phyloP scores from a whole-genome alignment of 495 filamentous ascomycete genomes.

The Daldinia decipiens region DNA sequence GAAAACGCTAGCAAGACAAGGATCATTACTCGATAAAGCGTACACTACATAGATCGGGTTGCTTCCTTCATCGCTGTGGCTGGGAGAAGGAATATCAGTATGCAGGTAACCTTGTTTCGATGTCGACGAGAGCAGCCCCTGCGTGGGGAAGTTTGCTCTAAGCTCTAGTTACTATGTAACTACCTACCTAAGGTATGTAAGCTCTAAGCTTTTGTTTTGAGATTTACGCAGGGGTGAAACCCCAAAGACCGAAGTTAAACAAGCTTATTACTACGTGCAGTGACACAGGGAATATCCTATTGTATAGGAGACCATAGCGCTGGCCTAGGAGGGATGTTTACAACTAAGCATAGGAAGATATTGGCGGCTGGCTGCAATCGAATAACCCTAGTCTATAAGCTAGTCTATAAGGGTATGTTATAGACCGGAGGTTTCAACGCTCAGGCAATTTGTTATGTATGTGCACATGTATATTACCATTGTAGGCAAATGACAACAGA shows the following conservation, averaged over 20 bases:
- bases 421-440: constrained; percentile 22
- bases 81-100: constrained; percentile 30
- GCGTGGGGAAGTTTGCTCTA: constrained; percentile 32
- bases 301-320: constrained; percentile 5
- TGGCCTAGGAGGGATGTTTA: constrained; percentile 7
- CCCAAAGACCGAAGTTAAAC: constrained; percentile 21
- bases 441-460: constrained; percentile 17
- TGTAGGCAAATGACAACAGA: neutral
- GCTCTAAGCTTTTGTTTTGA: constrained; percentile 29
- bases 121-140: constrained; percentile 27
- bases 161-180: no score
- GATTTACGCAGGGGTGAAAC: constrained; percentile 39
- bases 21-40: constrained; percentile 1
- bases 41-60: constrained; percentile 3
- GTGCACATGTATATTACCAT: neutral
- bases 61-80: constrained; percentile 18
- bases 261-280: constrained; percentile 33
- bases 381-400: constrained; percentile 25
- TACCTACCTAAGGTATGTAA: no score
- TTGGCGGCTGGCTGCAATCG: constrained; percentile 4
- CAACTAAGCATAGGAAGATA: constrained; percentile 3
- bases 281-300: constrained; percentile 17
- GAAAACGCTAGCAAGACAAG: constrained; percentile 8
- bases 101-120: constrained; percentile 45
- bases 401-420: constrained; percentile 31